Percentiles rank a stretch among this genome's conserved stretches.
Conservation (phyloP, 768 basidiomycete genomes). For the Sistotremastrum suecicum region DNA sequence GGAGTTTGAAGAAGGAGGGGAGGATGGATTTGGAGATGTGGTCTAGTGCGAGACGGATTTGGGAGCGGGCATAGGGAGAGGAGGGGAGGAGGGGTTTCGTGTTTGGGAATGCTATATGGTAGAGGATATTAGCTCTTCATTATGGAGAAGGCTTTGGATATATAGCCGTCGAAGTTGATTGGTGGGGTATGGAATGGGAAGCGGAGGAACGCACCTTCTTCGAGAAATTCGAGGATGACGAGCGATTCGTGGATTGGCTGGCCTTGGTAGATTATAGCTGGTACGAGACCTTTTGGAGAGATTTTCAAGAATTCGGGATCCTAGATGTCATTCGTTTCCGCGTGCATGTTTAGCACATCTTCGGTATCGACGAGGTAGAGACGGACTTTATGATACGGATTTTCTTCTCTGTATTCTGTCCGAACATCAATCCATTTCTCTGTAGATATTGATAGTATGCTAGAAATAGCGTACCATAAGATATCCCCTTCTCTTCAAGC, state of each 20-base stretch:
- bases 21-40: constrained; percentile 37
- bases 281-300: constrained; percentile 61
- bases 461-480: constrained; percentile 26
- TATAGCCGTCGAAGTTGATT: constrained; percentile 4
- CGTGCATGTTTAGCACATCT: constrained; percentile 37
- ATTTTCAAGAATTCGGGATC: constrained; percentile 22
- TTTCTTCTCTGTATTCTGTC: constrained; percentile 41
- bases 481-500: constrained; percentile 50
- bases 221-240: constrained; percentile 51
- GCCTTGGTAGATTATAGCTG: constrained; percentile 34
- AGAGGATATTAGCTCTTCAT: background rate
- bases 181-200: constrained; percentile 34
- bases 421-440: background rate
- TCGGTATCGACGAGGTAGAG: background rate
- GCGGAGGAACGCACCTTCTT: constrained; percentile 40
- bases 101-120: background rate
- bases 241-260: constrained; percentile 52
- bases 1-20: constrained; percentile 35
- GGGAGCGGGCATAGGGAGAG: constrained; percentile 10
- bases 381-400: constrained; percentile 53
- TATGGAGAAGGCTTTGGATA: constrained; percentile 3
- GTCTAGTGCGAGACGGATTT: constrained; percentile 8
- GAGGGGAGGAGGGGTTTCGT: constrained; percentile 5
- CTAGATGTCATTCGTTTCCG: background rate
- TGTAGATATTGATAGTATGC: background rate